Evolutionary conservation across 768 basidiomycete species (phyloP), one percentile per base, ranked within the genome.

Genomic region (Xerocomus spinulosus): DNA sequence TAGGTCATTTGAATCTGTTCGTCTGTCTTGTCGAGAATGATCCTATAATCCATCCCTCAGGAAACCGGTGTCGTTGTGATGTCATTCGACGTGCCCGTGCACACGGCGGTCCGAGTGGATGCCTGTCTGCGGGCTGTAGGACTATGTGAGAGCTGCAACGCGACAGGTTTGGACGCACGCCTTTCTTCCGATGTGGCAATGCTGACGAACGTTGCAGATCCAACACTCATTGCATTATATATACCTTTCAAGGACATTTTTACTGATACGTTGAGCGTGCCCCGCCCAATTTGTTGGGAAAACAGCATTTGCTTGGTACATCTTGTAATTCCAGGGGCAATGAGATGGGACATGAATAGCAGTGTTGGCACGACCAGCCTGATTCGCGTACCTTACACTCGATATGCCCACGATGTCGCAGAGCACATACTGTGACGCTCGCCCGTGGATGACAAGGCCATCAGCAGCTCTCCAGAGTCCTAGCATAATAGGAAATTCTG

Each of bases 391-490:
- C 42, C 29, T 60, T 57, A 78, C 12, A 73, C 39, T 44, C 74
- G 71, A 62, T 81, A 85, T 6, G 80, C 58, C 53, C 73, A 71
- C 4, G 70, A 75, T 18, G 64, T 53, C 10, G 58, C 56, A 56
- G 80, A 80, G 12, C 75, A 75, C 23, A 78, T 77, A 44, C 69
- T 64, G 52, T 80, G 82, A 17, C 83, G 73, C 25, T 66, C 67
- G 5, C 71, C 68, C 17, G 75, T 72, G 2, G 77, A 80, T 4
- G 75, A 57, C 42, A 86, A 74, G 8, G 75, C 66, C 71, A 78
- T 70, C n/a, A 76, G 53, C 3, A 82, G 81, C 52, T 89, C 87
- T 39, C 62, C 70, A 15, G 75, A 75, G n/a, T n/a, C n/a, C n/a
- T n/a, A n/a, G n/a, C n/a, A n/a, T n/a, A n/a, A n/a, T n/a, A n/a